Conservation (phyloP, 148 eudicot species). For the Limonium bicolor region DNA sequence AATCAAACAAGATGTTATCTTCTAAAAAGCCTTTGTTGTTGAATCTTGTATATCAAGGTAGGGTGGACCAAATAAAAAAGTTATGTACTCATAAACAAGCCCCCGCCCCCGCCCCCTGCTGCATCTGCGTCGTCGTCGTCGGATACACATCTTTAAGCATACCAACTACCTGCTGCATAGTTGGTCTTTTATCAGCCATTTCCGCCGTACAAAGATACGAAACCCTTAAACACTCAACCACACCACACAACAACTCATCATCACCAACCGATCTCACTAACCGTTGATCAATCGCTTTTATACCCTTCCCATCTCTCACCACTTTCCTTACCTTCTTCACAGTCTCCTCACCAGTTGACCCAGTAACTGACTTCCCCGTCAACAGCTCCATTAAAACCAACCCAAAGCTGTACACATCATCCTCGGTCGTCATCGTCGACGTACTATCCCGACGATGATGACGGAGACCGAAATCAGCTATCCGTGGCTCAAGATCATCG, state of each 20-base stretch:
- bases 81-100: too few relatives aligned
- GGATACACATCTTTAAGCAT: slow-evolving; percentile 67
- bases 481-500: slow-evolving; percentile 63
- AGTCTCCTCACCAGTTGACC: slow-evolving; percentile 23
- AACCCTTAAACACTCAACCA: slow-evolving; percentile 75
- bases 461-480: slow-evolving; percentile 53
- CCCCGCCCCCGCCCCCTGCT: too few relatives aligned
- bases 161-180: slow-evolving; percentile 89
- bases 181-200: slow-evolving; percentile 53
- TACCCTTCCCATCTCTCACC: slow-evolving; percentile 36
- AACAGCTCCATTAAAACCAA: slow-evolving; percentile 50
- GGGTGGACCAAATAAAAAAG: too few relatives aligned
- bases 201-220: slow-evolving; percentile 94
- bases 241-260: slow-evolving; percentile 24
- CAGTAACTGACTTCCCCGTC: slow-evolving; percentile 27
- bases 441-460: slow-evolving; percentile 3
- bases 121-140: too few relatives aligned
- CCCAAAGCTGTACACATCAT: slow-evolving; percentile 75
- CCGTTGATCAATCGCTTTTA: slow-evolving; percentile 27
- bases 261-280: slow-evolving; percentile 28
- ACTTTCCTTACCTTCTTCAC: slow-evolving; percentile 35
- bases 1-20: too few relatives aligned
- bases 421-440: slow-evolving; percentile 19
- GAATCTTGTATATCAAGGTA: too few relatives aligned
- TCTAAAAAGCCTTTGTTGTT: too few relatives aligned